phyloP scores from a whole-genome alignment of 495 filamentous ascomycete species.

The Talaromyces nanjingensis region DNA sequence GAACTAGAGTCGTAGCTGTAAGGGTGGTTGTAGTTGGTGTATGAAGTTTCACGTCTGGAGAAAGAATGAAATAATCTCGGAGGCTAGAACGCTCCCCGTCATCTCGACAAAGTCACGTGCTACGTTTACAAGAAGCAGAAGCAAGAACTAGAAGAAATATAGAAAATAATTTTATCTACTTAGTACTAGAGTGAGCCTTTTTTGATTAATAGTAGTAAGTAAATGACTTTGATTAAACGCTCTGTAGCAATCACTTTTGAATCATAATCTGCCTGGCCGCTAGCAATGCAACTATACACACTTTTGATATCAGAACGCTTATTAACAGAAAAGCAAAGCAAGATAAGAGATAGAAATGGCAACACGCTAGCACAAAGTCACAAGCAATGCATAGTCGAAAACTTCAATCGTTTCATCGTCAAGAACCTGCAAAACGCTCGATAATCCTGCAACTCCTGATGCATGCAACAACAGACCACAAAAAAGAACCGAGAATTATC shows the following conservation, averaged over 20 bases:
- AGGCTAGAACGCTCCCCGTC: neutral
- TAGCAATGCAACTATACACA: slow-evolving; percentile 2
- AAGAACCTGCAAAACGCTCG: slow-evolving; percentile 1
- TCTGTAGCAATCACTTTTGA: neutral
- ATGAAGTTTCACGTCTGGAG: neutral
- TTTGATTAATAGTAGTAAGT: neutral
- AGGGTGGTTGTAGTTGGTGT: neutral
- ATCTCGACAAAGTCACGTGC: slow-evolving; percentile 4
- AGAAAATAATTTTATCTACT: neutral
- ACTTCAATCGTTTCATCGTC: neutral
- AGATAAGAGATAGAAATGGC: neutral
- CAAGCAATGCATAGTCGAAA: neutral
- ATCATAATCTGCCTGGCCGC: neutral
- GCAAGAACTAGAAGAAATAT: too few species aligned
- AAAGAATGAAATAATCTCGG: neutral
- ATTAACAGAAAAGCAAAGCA: neutral
- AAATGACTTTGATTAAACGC: neutral
- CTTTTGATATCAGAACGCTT: slow-evolving; percentile 1
- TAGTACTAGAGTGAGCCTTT: neutral
- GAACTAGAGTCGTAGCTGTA: neutral
- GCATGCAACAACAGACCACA: neutral
- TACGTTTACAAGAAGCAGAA: neutral
- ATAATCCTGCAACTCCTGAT: neutral
- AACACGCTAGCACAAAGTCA: neutral
- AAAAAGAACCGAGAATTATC: slow-evolving; percentile 14